Evolutionary conservation across 2,329 filamentous ascomycete species (phyloP).

Genomic region (Aspergillus pseudoterreus): DNA sequence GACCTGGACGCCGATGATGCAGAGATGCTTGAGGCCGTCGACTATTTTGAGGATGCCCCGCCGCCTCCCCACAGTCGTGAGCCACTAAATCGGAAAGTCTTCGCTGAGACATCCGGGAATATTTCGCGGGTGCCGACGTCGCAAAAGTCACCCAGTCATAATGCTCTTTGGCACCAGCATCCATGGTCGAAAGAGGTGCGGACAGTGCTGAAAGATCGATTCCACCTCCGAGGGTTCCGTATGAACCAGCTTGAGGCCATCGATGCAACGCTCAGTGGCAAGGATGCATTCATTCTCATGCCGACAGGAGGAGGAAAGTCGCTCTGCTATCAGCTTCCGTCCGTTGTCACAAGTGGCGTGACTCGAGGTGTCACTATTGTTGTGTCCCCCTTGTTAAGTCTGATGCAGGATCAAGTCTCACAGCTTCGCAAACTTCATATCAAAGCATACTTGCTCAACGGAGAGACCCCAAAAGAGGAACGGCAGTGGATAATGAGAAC

Average conservation of each 20-base stretch:
- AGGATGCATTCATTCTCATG: slow-evolving; percentile 95
- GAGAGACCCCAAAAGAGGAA: slow-evolving; percentile 63
- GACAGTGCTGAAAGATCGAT: slow-evolving; percentile 73
- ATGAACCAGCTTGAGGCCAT: slow-evolving; percentile 93
- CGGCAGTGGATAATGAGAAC: slow-evolving; percentile 63
- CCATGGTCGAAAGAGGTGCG: slow-evolving; percentile 86
- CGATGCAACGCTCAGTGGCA: slow-evolving; percentile 81
- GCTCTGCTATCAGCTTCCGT: slow-evolving; percentile 91
- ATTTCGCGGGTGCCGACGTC: slow-evolving; percentile 23
- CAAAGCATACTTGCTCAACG: slow-evolving; percentile 76
- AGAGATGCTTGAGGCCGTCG: slow-evolving; percentile 44
- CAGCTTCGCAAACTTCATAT: slow-evolving; percentile 74
- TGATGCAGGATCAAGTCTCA: slow-evolving; percentile 96
- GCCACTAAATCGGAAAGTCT: slow-evolving; percentile 29
- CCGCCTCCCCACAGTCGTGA: slow-evolving; percentile 10
- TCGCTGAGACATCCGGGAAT: slow-evolving; percentile 43
- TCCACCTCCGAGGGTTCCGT: slow-evolving; percentile 81
- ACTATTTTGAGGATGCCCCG: slow-evolving; percentile 31
- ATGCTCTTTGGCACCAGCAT: slow-evolving; percentile 53
- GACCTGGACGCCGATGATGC: slow-evolving; percentile 43
- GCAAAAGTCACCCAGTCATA: slow-evolving; percentile 30
- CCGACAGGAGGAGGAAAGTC: slow-evolving; percentile 97
- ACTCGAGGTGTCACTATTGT: slow-evolving; percentile 86
- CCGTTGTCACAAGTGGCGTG: slow-evolving; percentile 73
- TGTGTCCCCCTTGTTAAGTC: slow-evolving; percentile 86